phyloP scores from a whole-genome alignment of 2,329 filamentous ascomycete species.

The Exophiala sp. region DNA sequence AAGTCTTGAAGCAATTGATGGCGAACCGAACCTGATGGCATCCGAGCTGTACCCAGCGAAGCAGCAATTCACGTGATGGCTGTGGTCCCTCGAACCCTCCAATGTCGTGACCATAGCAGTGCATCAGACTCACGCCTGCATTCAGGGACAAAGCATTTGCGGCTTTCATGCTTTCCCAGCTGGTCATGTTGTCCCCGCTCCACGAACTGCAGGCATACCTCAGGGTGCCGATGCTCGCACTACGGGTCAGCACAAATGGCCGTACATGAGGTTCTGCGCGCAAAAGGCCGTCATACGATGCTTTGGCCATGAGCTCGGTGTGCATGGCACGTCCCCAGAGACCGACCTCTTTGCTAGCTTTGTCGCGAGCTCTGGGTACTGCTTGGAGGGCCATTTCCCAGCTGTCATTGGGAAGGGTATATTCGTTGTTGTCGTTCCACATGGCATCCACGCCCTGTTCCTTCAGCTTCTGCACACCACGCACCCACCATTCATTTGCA shows the following conservation, averaged over 20 bases:
- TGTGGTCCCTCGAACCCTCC: constrained; percentile 71
- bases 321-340: constrained; percentile 68
- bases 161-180: constrained; percentile 70
- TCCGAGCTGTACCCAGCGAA: constrained; percentile 71
- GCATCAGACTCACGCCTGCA: constrained; percentile 65
- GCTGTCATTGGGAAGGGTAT: constrained; percentile 62
- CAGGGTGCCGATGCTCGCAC: constrained; percentile 67
- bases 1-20: constrained; percentile 77
- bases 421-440: constrained; percentile 80
- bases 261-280: constrained; percentile 57
- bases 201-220: constrained; percentile 68
- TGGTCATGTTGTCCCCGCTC: constrained; percentile 72
- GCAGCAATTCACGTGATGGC: constrained; percentile 65
- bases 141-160: constrained; percentile 67
- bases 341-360: constrained; percentile 53
- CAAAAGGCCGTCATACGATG: constrained; percentile 64
- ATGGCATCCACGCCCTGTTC: constrained; percentile 66
- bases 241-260: constrained; percentile 67
- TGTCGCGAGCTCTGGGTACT: constrained; percentile 31
- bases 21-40: constrained; percentile 68
- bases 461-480: constrained; percentile 62
- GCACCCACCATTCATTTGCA: constrained; percentile 69
- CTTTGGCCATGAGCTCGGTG: constrained; percentile 68
- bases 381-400: constrained; percentile 60
- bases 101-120: constrained; percentile 71